phyloP scores from a whole-genome alignment of 2,329 filamentous ascomycete species.

The Peltaster fructicola region DNA sequence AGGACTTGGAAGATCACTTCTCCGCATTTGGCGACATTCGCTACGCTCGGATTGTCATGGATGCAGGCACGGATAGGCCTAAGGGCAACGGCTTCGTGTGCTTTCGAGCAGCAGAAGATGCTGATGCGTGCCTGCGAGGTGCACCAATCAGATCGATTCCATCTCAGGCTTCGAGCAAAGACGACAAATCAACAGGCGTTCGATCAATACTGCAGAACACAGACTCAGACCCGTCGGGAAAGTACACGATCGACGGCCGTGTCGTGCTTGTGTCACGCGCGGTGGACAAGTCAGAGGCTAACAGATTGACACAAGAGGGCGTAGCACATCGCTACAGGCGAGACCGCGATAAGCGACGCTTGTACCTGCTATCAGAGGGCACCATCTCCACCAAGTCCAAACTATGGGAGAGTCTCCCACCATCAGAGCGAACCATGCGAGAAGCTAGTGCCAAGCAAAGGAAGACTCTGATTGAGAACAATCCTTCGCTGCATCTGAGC shows the following conservation, averaged over 20 bases:
- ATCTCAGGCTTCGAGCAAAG: constrained; percentile 13
- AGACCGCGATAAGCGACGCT: constrained; percentile 74
- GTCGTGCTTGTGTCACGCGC: constrained; percentile 71
- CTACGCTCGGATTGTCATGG: constrained; percentile 82
- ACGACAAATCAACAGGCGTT: constrained; percentile 8
- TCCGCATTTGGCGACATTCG: constrained; percentile 70
- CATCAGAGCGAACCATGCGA: constrained; percentile 69
- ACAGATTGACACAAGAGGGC: constrained; percentile 54
- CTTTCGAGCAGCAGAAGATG: constrained; percentile 64
- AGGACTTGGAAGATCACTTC: constrained; percentile 71
- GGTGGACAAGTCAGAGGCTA: constrained; percentile 67
- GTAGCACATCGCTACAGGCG: constrained; percentile 42
- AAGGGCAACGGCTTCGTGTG: constrained; percentile 91
- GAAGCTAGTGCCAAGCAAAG: constrained; percentile 76
- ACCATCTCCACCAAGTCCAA: constrained; percentile 61
- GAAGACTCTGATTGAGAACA: constrained; percentile 76
- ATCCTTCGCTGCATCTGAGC: constrained; percentile 75
- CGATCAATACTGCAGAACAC: constrained; percentile 74
- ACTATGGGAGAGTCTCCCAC: constrained; percentile 57
- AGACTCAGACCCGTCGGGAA: constrained; percentile 59
- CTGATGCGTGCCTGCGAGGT: constrained; percentile 53
- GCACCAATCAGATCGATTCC: constrained; percentile 42
- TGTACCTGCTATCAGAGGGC: constrained; percentile 79
- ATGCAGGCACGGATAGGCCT: constrained; percentile 67
- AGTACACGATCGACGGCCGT: constrained; percentile 80